Conservation (phyloP, 306 rosid species). For the Vigna nakashimae region DNA sequence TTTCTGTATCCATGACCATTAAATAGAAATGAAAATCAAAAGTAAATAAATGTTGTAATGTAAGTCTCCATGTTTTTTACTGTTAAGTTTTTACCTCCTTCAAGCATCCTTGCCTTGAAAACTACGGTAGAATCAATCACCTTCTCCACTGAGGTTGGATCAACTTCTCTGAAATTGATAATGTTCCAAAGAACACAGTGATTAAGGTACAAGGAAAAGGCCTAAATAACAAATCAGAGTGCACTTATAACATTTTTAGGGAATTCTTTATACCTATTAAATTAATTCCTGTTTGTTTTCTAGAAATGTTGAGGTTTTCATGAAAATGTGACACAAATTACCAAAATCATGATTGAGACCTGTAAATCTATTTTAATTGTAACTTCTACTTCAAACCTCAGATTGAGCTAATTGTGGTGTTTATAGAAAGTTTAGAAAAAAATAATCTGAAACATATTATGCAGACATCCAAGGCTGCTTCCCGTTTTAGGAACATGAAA, state of each 20-base stretch:
- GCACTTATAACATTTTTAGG: not conserved
- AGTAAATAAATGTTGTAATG: conserved; percentile 31
- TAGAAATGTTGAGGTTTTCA: not conserved
- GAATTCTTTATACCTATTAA: not conserved
- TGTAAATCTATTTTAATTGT: not conserved
- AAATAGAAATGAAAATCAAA: conserved; percentile 20
- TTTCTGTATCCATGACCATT: conserved; percentile 36
- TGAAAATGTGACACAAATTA: not conserved
- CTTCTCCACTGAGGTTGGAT: conserved; percentile 70
- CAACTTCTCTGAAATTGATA: conserved; percentile 55
- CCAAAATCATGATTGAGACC: not conserved
- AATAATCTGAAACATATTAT: not conserved
- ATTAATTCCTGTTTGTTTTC: not conserved
- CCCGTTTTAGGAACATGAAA: not conserved
- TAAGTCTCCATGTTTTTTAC: conserved; percentile 21
- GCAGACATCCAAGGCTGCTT: not conserved
- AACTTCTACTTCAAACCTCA: not conserved
- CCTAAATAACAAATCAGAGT: conserved; percentile 29
- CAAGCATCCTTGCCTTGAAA: conserved; percentile 38
- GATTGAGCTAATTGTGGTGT: not conserved
- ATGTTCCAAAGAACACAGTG: conserved; percentile 25
- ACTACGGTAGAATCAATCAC: conserved; percentile 53
- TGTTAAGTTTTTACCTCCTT: conserved; percentile 42
- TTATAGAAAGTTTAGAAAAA: not conserved
- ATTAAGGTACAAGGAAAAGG: not conserved